Conservation (phyloP, 164 flowering plant species). For the Stephania japonica region DNA sequence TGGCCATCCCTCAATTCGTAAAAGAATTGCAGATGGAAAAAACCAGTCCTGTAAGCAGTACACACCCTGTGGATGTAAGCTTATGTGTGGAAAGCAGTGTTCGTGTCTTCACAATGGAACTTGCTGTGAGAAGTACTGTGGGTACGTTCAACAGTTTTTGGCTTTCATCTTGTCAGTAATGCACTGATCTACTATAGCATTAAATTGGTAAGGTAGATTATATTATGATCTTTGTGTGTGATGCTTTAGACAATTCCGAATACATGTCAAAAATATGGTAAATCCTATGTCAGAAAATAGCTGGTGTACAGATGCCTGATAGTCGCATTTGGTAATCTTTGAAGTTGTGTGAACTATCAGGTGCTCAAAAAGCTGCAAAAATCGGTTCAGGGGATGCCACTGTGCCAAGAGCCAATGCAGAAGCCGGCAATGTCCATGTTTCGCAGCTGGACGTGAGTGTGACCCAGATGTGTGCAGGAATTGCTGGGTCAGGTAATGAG, state of each 20-base stretch:
- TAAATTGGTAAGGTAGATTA: neutral
- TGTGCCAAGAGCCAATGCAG: slow-evolving; percentile 99
- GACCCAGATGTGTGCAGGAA: slow-evolving; percentile 99
- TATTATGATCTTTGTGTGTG: neutral
- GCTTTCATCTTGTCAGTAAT: neutral
- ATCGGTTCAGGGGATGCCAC: slow-evolving; percentile 94
- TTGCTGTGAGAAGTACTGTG: slow-evolving; percentile 98
- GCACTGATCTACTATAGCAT: neutral
- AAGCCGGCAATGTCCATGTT: slow-evolving; percentile 98
- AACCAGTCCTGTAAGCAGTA: slow-evolving; percentile 69
- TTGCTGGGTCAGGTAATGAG: slow-evolving; percentile 94
- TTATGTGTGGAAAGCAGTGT: slow-evolving; percentile 85
- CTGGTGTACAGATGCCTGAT: neutral
- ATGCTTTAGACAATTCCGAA: neutral
- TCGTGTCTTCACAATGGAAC: slow-evolving; percentile 79
- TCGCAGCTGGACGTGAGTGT: slow-evolving; percentile 98
- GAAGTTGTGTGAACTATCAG: slow-evolving; percentile 29
- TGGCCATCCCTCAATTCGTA: slow-evolving; percentile 83
- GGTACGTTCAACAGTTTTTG: slow-evolving; percentile 44
- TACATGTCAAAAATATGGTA: neutral
- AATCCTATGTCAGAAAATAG: neutral
- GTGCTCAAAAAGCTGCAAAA: slow-evolving; percentile 95
- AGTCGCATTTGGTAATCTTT: neutral
- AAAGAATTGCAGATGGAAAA: slow-evolving; percentile 84
- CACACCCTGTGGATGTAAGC: slow-evolving; percentile 81